phyloP scores from a whole-genome alignment of 805 yeast genomes.

The Myxozyma kluyveri region DNA sequence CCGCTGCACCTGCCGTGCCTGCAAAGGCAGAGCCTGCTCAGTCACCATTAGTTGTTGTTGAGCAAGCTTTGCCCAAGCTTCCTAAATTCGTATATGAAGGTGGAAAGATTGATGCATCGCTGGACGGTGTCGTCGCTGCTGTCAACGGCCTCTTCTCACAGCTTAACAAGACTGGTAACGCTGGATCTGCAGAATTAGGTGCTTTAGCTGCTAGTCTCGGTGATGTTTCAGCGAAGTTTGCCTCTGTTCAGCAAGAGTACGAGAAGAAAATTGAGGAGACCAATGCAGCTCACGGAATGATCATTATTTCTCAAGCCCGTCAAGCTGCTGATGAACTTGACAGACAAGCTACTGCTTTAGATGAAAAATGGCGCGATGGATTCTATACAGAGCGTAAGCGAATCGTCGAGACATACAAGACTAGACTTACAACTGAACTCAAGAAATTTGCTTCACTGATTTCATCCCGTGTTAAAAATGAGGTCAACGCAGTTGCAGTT shows the following conservation, averaged over 20 bases:
- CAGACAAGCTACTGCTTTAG: slow-evolving; percentile 45
- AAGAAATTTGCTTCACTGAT: slow-evolving; percentile 59
- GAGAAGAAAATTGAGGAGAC: slow-evolving; percentile 30
- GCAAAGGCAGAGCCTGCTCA: slow-evolving; percentile 24
- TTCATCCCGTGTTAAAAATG: slow-evolving; percentile 26
- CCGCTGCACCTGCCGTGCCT: slow-evolving; percentile 22
- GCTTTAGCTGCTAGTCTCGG: slow-evolving; percentile 24
- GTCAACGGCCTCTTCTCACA: slow-evolving; percentile 31
- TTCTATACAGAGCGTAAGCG: slow-evolving; percentile 60
- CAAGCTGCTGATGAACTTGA: slow-evolving; percentile 33
- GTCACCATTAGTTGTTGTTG: slow-evolving; percentile 18
- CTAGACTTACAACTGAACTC: slow-evolving; percentile 60
- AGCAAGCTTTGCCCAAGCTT: slow-evolving; percentile 23
- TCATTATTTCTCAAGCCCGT: slow-evolving; percentile 34
- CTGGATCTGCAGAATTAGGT: slow-evolving; percentile 24
- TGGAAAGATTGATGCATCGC: slow-evolving; percentile 32
- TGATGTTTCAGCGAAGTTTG: slow-evolving; percentile 24
- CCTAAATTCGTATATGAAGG: slow-evolving; percentile 25
- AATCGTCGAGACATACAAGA: slow-evolving; percentile 58
- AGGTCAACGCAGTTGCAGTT: slow-evolving; percentile 57
- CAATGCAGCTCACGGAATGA: slow-evolving; percentile 37
- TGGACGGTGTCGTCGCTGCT: slow-evolving; percentile 30
- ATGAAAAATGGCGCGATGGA: slow-evolving; percentile 55
- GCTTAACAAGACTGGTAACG: slow-evolving; percentile 23
- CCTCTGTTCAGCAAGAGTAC: slow-evolving; percentile 21